Conservation (phyloP, 176 grass and related monocot genomes). For the Triticum dicoccoides region DNA sequence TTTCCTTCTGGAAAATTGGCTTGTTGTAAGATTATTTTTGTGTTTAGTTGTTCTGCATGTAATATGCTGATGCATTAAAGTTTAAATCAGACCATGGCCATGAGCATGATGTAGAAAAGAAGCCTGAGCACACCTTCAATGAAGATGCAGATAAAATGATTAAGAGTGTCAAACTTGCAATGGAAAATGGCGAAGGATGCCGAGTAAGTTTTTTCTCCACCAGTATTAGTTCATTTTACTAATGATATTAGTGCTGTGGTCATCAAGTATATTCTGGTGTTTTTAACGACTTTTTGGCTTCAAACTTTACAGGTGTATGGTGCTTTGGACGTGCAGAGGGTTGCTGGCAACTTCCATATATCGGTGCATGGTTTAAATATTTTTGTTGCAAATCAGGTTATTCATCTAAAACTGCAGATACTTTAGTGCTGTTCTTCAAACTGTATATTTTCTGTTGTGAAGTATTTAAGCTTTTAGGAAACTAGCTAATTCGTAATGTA, state of each 20-base stretch:
- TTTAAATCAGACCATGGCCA: conserved; percentile 56
- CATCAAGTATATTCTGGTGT: conserved; percentile 15
- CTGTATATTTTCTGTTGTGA: conserved; percentile 14
- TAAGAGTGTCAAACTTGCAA: conserved; percentile 87
- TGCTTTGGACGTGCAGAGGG: conserved; percentile 91
- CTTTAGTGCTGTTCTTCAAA: background rate
- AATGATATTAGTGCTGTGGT: conserved; percentile 4
- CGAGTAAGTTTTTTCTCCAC: conserved; percentile 50
- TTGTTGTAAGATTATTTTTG: background rate
- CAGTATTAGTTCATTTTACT: conserved; percentile 24
- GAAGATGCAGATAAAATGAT: conserved; percentile 94
- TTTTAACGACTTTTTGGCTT: conserved; percentile 1
- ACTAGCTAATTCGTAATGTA: background rate
- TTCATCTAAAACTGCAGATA: conserved; percentile 36
- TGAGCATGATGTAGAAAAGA: conserved; percentile 66
- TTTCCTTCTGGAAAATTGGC: background rate
- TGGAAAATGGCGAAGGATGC: conserved; percentile 93
- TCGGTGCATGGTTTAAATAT: conserved; percentile 98
- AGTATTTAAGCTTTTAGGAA: background rate
- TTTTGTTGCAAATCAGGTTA: conserved; percentile 98
- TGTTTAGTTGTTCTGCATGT: conserved; percentile 4
- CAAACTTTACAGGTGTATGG: conserved; percentile 80
- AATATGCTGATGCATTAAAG: conserved; percentile 31
- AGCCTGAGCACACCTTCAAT: conserved; percentile 61
- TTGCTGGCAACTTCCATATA: conserved; percentile 99